These are phyloP conservation scores for Yamadazyma spencermartinsiae DNA, from an alignment of 1,139 yeast genomes.

Conservation along the genomic window DNA sequence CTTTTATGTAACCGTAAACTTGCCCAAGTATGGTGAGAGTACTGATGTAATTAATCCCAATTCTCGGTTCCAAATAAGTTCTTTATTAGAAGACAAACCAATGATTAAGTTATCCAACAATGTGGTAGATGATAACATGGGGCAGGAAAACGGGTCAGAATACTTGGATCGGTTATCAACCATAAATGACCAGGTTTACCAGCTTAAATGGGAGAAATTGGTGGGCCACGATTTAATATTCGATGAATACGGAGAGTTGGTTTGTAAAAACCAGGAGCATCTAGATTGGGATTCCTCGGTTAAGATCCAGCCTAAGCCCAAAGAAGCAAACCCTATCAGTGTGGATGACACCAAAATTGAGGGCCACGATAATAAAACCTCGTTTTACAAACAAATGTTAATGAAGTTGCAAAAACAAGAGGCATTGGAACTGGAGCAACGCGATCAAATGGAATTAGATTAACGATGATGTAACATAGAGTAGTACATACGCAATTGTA, in stretches of 20 bases:
- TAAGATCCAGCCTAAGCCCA: constrained; percentile 22
- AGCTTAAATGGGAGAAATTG: constrained; percentile 75
- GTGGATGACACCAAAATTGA: constrained; percentile 3
- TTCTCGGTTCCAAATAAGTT: constrained; percentile 44
- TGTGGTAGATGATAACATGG: constrained; percentile 21
- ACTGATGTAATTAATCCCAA: constrained; percentile 37
- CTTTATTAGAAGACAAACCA: constrained; percentile 34
- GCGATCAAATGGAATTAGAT: background rate
- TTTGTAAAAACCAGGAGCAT: constrained; percentile 46
- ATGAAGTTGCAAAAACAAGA: constrained; percentile 5
- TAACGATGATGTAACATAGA: background rate
- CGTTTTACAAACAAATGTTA: constrained; percentile 10
- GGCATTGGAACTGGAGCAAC: background rate
- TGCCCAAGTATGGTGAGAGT: constrained; percentile 34
- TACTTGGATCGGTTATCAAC: constrained; percentile 11
- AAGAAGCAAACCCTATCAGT: constrained; percentile 9
- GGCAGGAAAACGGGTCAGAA: constrained; percentile 9
- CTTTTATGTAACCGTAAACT: constrained; percentile 43
- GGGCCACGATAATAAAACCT: constrained; percentile 9
- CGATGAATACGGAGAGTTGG: constrained; percentile 56
- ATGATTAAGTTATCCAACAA: constrained; percentile 38
- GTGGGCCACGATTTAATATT: constrained; percentile 81
- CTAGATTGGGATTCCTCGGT: constrained; percentile 28
- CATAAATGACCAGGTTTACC: constrained; percentile 53
- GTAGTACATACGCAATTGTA: background rate